A percentile compares a stretch with the other conserved stretches of the same genome.
These are phyloP conservation scores for Cichorium intybus DNA, from an alignment of 140 eudicot genomes.

Conservation along the genomic window DNA sequence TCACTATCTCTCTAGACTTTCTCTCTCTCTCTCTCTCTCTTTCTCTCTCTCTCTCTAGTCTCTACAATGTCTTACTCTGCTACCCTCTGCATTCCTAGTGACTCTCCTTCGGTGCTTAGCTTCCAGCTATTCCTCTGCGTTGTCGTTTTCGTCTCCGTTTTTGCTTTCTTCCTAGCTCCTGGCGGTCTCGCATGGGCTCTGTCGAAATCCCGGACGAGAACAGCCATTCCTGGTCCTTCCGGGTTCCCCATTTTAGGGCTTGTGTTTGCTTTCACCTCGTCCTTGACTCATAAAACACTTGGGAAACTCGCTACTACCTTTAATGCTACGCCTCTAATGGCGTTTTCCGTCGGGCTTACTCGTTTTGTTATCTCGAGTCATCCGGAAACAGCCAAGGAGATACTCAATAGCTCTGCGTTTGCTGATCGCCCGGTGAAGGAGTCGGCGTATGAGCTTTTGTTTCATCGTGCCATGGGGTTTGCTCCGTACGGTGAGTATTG, in stretches of 20 bases:
- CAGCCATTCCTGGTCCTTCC: slow-evolving; percentile 78
- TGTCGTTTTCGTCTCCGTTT: slow-evolving; percentile 31
- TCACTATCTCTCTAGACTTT: not conserved
- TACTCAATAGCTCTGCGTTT: slow-evolving; percentile 60
- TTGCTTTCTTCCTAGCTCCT: slow-evolving; percentile 57
- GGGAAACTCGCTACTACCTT: slow-evolving; percentile 31
- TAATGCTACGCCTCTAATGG: slow-evolving; percentile 55
- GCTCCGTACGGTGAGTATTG: slow-evolving; percentile 96
- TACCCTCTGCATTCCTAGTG: slow-evolving; percentile 6
- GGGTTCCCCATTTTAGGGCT: slow-evolving; percentile 72
- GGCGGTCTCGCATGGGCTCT: slow-evolving; percentile 93
- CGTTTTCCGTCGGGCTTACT: slow-evolving; percentile 84
- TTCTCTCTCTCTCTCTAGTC: not conserved
- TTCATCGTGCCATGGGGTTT: slow-evolving; percentile 90
- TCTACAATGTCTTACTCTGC: slow-evolving; percentile 43
- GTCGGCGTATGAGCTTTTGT: slow-evolving; percentile 78
- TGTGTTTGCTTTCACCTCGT: slow-evolving; percentile 43
- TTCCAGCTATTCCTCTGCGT: slow-evolving; percentile 23
- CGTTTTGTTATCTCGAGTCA: slow-evolving; percentile 67
- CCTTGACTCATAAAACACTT: slow-evolving; percentile 52
- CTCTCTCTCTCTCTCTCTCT: slow-evolving; percentile 15
- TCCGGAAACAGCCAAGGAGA: slow-evolving; percentile 78
- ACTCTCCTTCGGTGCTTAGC: slow-evolving; percentile 1
- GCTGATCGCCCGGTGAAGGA: slow-evolving; percentile 93
- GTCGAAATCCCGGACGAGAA: slow-evolving; percentile 35